These are phyloP conservation scores for Vitis hybrid DNA, from an alignment of 177 flowering plant genomes.

Conservation along the genomic window DNA sequence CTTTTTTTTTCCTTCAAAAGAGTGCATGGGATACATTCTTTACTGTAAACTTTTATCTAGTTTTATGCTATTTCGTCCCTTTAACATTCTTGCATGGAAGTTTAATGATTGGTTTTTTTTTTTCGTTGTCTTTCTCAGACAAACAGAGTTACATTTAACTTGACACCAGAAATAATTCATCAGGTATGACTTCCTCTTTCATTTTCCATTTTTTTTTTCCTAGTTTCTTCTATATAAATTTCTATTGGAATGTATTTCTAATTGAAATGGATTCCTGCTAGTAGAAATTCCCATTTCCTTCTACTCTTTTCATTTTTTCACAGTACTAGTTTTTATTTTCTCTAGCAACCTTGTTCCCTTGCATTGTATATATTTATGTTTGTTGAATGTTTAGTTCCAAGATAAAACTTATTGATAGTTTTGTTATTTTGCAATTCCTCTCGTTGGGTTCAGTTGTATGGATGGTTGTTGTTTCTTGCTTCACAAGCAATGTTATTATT, in stretches of 20 bases:
- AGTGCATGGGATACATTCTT: background rate
- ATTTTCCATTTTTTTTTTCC: background rate
- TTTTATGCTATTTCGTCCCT: background rate
- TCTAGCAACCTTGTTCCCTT: no score
- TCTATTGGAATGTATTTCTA: slow-evolving; percentile 4
- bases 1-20: background rate
- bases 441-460: no score
- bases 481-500: background rate
- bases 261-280: background rate
- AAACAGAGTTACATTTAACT: slow-evolving; percentile 81
- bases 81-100: background rate
- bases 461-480: no score
- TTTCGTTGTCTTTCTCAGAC: slow-evolving; percentile 48
- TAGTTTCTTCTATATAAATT: background rate
- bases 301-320: no score
- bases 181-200: slow-evolving; percentile 49
- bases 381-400: no score
- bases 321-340: no score
- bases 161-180: slow-evolving; percentile 90
- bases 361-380: no score
- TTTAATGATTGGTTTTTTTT: slow-evolving; percentile 2
- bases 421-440: no score
- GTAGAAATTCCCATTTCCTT: no score
- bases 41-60: background rate
- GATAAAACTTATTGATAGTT: no score